A percentile compares a stretch with the other conserved stretches of the same genome.
Evolutionary conservation across 2,329 filamentous ascomycete species (phyloP).

Genomic region (Fusarium sambucinum): DNA sequence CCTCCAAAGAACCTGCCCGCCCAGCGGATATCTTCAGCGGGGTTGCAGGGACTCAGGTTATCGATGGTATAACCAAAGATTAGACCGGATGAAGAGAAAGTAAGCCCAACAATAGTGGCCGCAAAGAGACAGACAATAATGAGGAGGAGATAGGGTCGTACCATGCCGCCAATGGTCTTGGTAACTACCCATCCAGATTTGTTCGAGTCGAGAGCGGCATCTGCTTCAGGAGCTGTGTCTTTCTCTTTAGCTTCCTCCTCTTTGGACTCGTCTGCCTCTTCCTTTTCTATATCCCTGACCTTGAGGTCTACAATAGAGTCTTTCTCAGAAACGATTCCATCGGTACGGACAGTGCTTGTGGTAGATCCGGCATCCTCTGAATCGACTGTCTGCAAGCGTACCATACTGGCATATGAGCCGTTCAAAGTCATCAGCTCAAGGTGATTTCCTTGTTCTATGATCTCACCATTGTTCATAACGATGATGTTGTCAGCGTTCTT

Average conservation of each 20-base stretch:
- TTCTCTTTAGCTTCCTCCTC: conserved; percentile 51
- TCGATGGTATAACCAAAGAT: conserved; percentile 60
- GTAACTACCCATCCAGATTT: conserved; percentile 57
- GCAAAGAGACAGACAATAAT: conserved; percentile 57
- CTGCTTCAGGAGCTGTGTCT: conserved; percentile 49
- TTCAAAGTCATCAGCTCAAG: conserved; percentile 66
- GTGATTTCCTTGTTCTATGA: conserved; percentile 74
- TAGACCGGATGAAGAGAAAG: conserved; percentile 66
- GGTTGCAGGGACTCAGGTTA: conserved; percentile 61
- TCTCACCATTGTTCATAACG: conserved; percentile 70
- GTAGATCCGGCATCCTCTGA: conserved; percentile 49
- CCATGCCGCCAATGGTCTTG: conserved; percentile 54
- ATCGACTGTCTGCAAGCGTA: conserved; percentile 58
- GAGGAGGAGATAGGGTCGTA: conserved; percentile 55
- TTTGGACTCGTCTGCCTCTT: conserved; percentile 56
- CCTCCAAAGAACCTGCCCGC: conserved; percentile 63
- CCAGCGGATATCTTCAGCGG: conserved; percentile 53
- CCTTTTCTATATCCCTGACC: conserved; percentile 51
- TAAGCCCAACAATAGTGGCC: conserved; percentile 67
- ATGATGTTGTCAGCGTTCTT: conserved; percentile 75
- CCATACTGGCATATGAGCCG: conserved; percentile 65
- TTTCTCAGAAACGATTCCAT: conserved; percentile 56
- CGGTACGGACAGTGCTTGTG: conserved; percentile 53
- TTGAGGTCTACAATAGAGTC: conserved; percentile 56
- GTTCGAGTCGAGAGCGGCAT: conserved; percentile 56